Evolutionary conservation across 306 rosid species (phyloP), one percentile per base, ranked within the genome.

Genomic region (Dicorynia guianensis): DNA sequence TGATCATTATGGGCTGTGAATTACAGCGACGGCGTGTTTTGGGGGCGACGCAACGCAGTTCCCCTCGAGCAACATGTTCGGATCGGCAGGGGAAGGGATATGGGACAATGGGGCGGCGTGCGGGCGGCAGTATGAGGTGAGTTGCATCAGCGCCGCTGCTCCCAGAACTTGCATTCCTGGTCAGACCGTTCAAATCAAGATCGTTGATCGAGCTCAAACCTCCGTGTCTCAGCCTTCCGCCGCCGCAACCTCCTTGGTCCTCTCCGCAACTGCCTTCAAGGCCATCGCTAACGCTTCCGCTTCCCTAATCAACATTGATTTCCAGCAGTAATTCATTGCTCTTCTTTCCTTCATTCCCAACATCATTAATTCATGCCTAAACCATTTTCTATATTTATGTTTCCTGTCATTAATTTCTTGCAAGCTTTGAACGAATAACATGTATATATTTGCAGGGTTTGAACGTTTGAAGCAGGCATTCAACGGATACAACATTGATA

Each of bases 41-140:
- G 95, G 88, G 0, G 64, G 73, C 18, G 91, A 79, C 1, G 56
- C 81, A 4, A 72, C 83, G 0, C 63, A 82, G 70, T 89, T 89
- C 8, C 97, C 95, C 2, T 50, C 93, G 0, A 84, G 47, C 85
- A 86, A 84, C 79, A 20, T 91, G 81, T 91, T 93, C 5, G 98
- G 76, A 10, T 55, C 97, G 0, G 98, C 93, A 0, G 96, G 98
- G 2, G 98, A 89, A 15, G 97, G 92, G 4, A 81, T 89, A 63
- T 93, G 97, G 98, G 96, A 93, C 79, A 93, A 91, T 36, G 98
- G 98, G 0, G 97, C 98, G 0, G 90, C 98, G 0, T 91, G 98
- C 20, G 98, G 96, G 36, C 86, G 96, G 62, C 71, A 70, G 33
- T 93, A 91, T 61, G 40, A 67, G 75, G 97, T 91, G 75, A 77